Evolutionary conservation across 2,329 filamentous ascomycete species (phyloP).

Genomic region (Venturia nashicola): DNA sequence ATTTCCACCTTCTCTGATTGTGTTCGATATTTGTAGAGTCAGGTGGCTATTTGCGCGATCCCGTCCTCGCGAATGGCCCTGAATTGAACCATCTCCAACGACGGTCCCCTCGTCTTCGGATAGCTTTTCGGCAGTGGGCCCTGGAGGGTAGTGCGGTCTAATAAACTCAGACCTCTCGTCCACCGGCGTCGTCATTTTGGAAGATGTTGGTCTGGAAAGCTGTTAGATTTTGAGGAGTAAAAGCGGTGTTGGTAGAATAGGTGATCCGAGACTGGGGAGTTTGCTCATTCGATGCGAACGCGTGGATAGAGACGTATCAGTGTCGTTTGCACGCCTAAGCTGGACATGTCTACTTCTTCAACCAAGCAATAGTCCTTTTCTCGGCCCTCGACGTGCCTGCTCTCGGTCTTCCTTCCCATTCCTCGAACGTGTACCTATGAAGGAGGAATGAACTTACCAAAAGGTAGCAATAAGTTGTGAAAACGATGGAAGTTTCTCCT

Average conservation of each 20-base stretch:
- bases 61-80: slow-evolving; percentile 16
- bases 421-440: neutral
- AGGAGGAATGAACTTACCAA: neutral
- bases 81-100: slow-evolving; percentile 22
- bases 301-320: no score
- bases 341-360: no score
- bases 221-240: neutral
- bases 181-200: slow-evolving; percentile 22
- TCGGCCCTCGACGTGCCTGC: neutral
- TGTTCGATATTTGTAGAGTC: slow-evolving; percentile 34
- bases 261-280: neutral
- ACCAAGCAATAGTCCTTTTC: no score
- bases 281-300: no score
- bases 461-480: neutral
- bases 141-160: neutral
- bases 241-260: neutral
- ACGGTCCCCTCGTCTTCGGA: slow-evolving; percentile 25
- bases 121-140: slow-evolving; percentile 17
- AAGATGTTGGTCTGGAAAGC: neutral
- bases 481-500: neutral
- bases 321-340: no score
- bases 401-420: neutral
- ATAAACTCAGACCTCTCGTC: slow-evolving; percentile 22
- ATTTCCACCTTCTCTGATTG: slow-evolving; percentile 16
- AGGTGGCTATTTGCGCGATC: slow-evolving; percentile 23